Evolutionary conservation across 169 alveolate genomes (phyloP), one percentile per base, ranked within the genome.

Genomic region (Hepatocystis sp.): DNA sequence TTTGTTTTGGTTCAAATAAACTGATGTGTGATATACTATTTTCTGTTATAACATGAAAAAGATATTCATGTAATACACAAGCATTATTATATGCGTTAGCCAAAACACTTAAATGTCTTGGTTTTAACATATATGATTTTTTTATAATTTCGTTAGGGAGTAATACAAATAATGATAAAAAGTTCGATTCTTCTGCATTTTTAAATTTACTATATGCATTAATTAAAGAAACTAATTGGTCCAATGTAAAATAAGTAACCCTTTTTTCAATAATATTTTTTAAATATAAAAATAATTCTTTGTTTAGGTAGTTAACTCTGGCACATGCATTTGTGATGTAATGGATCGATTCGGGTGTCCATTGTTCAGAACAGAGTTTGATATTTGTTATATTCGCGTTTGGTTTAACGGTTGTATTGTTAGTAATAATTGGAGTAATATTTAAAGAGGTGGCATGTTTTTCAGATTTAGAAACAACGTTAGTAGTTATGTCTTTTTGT

Each of bases 121-220:
- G 56, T 44, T 56, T 71, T 10, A 71, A 27, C 51, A 28, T 1
- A 71, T 71, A 71, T 1, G 86, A 71, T 52, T 71, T 71, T 10
- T 71, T 71, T 56, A 71, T 71, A 23, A 71, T 44, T 56, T 71
- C 17, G 5, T 71, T 76, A 21, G 86, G 78, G 55, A 71, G 40
- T 49, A 60, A 36, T 44, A 71, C 10, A 40, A 27, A 71, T 71
- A 71, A 58, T 2, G 86, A 56, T 15, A 71, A 44, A 23, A 56
- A 71, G 40, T 71, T 71, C 2, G 67, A 19, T 51, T 71, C 66
- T 71, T 71, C 86, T 27, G 86, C 86, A 71, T 52, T 71, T 71
- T 71, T 71, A 34, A 71, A 71, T 56, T 71, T 71, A 28, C 86
- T 71, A 36, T 44, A 71, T 36, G 86, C 86, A 58, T 71, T 71